Conservation (phyloP, 192 early-diverging fungal species). For the Backusella australiensis region DNA sequence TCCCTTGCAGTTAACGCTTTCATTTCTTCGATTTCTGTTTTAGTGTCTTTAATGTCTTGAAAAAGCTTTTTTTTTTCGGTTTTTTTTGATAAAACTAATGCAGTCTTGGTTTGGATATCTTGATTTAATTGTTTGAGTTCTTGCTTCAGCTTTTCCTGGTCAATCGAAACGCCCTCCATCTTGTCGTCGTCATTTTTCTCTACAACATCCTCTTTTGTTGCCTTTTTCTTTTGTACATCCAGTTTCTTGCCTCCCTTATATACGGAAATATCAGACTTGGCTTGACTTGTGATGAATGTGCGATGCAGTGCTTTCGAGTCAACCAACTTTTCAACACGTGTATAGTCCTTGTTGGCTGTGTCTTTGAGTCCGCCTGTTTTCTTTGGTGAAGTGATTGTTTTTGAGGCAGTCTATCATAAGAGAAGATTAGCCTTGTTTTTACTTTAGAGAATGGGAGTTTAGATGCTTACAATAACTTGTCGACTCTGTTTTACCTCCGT, state of each 20-base stretch:
- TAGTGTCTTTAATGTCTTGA: background rate
- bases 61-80: background rate
- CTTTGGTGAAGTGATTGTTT: background rate
- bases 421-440: background rate
- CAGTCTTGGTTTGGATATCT: background rate
- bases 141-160: background rate
- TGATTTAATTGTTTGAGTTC: background rate
- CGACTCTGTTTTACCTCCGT: background rate
- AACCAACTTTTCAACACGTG: background rate
- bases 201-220: background rate
- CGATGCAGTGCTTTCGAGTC: background rate
- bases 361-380: background rate
- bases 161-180: background rate
- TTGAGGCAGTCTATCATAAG: background rate
- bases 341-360: background rate
- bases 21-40: background rate
- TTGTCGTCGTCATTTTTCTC: background rate
- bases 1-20: background rate
- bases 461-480: background rate
- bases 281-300: background rate
- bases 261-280: background rate
- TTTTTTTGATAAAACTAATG: background rate
- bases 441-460: background rate
- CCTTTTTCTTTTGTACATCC: background rate
- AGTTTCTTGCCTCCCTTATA: background rate